These are phyloP conservation scores for Blastobotrys muscicola DNA, from an alignment of 805 yeast species.

Conservation along the genomic window DNA sequence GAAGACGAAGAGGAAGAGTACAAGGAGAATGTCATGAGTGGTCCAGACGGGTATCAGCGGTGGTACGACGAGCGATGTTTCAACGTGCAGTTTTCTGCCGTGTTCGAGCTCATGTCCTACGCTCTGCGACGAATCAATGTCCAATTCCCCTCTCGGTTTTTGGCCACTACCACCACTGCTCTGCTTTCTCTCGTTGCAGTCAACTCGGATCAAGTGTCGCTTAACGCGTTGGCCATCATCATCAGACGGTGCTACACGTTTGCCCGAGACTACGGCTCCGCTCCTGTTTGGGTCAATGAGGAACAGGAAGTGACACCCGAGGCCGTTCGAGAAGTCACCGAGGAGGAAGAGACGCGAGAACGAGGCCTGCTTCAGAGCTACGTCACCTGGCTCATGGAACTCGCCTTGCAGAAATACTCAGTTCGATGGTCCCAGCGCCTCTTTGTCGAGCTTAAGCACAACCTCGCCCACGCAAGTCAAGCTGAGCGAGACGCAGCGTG, in stretches of 20 bases:
- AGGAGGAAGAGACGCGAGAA: constrained; percentile 39
- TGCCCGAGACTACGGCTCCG: constrained; percentile 43
- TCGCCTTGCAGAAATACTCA: constrained; percentile 26
- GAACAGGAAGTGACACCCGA: constrained; percentile 32
- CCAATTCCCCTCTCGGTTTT: constrained; percentile 67
- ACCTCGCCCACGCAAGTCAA: constrained; percentile 16
- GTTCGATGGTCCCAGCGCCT: constrained; percentile 26
- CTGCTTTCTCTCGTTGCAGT: constrained; percentile 42
- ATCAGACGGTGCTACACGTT: constrained; percentile 51
- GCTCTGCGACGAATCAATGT: constrained; percentile 56
- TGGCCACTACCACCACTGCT: constrained; percentile 58
- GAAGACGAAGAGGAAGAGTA: constrained; percentile 17
- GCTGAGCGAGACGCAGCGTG: constrained; percentile 10
- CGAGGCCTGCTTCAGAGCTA: constrained; percentile 56
- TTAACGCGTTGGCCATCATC: constrained; percentile 33
- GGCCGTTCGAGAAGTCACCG: constrained; percentile 25
- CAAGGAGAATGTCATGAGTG: constrained; percentile 8
- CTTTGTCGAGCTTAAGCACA: constrained; percentile 24
- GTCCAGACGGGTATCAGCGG: neutral
- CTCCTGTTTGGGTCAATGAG: constrained; percentile 19
- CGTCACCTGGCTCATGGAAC: constrained; percentile 42
- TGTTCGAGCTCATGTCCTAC: constrained; percentile 54
- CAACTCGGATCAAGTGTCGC: constrained; percentile 29
- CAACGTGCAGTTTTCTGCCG: constrained; percentile 51
- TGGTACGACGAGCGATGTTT: constrained; percentile 23